Evolutionary conservation across 352 stramenopile genomes (phyloP).

Genomic region (Phytophthora quininea): DNA sequence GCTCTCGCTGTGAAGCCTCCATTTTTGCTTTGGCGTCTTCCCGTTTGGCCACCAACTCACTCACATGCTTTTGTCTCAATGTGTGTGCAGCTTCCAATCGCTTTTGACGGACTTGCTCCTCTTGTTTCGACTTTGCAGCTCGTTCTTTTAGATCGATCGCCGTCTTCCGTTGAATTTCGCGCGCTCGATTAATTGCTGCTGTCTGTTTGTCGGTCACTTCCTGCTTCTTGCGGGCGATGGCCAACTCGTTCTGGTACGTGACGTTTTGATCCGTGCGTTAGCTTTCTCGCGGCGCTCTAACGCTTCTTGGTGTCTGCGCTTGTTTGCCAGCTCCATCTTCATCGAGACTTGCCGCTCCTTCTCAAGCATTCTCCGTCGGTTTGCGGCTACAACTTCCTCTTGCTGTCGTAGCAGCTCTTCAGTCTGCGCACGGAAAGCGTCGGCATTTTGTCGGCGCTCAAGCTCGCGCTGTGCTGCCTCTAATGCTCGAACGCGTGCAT

Average conservation of each 20-base stretch:
- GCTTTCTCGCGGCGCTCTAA: conserved; percentile 59
- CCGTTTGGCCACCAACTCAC: conserved; percentile 48
- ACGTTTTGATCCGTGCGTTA: conserved; percentile 61
- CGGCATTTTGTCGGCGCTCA: conserved; percentile 66
- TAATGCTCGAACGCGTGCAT: conserved; percentile 38
- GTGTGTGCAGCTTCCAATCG: conserved; percentile 58
- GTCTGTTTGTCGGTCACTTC: conserved; percentile 69
- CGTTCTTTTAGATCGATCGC: conserved; percentile 65
- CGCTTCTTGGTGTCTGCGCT: conserved; percentile 59
- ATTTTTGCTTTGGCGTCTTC: conserved; percentile 44
- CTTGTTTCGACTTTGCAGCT: conserved; percentile 61
- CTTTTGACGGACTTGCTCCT: conserved; percentile 69
- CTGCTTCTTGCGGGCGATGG: conserved; percentile 60
- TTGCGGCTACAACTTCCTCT: conserved; percentile 54
- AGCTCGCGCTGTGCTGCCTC: conserved; percentile 57
- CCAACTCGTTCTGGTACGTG: conserved; percentile 61
- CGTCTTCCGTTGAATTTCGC: conserved; percentile 70
- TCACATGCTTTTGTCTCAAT: conserved; percentile 46
- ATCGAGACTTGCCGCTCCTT: conserved; percentile 63
- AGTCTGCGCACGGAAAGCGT: conserved; percentile 72
- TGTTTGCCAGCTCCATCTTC: conserved; percentile 67
- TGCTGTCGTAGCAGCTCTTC: conserved; percentile 69
- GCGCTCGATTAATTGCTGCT: conserved; percentile 48
- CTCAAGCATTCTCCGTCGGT: conserved; percentile 62
- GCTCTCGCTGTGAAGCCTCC: conserved; percentile 36